These are phyloP conservation scores for Penicillium herquei DNA, from an alignment of 495 filamentous ascomycete species.

Conservation along the genomic window DNA sequence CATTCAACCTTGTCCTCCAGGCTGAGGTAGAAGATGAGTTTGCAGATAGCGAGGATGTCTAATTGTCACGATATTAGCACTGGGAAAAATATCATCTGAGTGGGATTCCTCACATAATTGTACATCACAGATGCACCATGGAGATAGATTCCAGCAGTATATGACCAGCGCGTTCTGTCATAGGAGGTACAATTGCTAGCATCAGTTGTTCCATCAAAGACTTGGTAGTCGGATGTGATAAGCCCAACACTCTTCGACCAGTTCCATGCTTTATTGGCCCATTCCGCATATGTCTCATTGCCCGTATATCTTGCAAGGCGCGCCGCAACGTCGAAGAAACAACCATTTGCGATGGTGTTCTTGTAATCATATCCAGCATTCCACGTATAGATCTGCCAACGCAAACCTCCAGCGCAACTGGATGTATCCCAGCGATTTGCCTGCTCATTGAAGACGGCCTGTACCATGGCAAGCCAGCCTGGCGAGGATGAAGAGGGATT, in stretches of 20 bases:
- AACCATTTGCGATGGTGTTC: slow-evolving; percentile 71
- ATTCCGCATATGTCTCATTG: slow-evolving; percentile 70
- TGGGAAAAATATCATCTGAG: not conserved
- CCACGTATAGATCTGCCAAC: slow-evolving; percentile 76
- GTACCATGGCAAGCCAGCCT: slow-evolving; percentile 69
- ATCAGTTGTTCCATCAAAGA: slow-evolving; percentile 61
- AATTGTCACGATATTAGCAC: too few species aligned
- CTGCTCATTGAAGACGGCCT: slow-evolving; percentile 73
- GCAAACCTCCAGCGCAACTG: slow-evolving; percentile 65
- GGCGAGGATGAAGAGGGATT: slow-evolving; percentile 50
- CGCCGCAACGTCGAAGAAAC: slow-evolving; percentile 73
- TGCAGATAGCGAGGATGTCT: slow-evolving; percentile 23
- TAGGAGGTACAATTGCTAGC: slow-evolving; percentile 31
- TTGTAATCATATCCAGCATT: slow-evolving; percentile 77
- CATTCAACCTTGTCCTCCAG: slow-evolving; percentile 53
- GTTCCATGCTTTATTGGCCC: slow-evolving; percentile 66
- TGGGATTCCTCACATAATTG: slow-evolving; percentile 14
- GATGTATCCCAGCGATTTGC: slow-evolving; percentile 63
- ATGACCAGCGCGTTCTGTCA: slow-evolving; percentile 14
- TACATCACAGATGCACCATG: slow-evolving; percentile 21
- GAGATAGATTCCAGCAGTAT: slow-evolving; percentile 14
- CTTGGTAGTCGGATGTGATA: slow-evolving; percentile 53
- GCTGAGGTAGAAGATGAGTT: slow-evolving; percentile 28
- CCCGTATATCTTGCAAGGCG: slow-evolving; percentile 70
- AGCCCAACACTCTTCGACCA: slow-evolving; percentile 63